Percentiles rank a stretch among this genome's conserved stretches.
Evolutionary conservation across 371 early-diverging fungal species (phyloP).

Genomic region (Batkoa obscura): DNA sequence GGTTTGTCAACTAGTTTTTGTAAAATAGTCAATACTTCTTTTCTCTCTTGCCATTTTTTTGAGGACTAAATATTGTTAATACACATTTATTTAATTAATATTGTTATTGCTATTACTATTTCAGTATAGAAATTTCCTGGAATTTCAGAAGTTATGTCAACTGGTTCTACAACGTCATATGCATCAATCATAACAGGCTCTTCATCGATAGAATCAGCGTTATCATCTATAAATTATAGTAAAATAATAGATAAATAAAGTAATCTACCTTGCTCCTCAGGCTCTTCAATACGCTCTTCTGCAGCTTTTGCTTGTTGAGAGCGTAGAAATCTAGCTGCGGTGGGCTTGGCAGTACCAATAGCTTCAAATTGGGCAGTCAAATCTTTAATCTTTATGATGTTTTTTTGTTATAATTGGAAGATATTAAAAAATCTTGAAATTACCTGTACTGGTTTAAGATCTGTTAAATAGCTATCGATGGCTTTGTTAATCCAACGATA

Average conservation of each 20-base stretch:
- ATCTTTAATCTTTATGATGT: conserved; percentile 48
- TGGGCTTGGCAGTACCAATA: conserved; percentile 40
- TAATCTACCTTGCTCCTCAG: background rate
- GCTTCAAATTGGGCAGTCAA: conserved; percentile 62
- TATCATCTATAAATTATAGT: conserved; percentile 12
- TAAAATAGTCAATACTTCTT: conserved; percentile 69
- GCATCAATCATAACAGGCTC: conserved; percentile 41
- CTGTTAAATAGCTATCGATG: conserved; percentile 33
- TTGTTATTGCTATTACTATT: conserved; percentile 18
- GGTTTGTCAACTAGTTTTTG: conserved; percentile 45
- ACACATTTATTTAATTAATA: background rate
- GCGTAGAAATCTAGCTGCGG: conserved; percentile 48
- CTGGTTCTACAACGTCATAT: conserved; percentile 73
- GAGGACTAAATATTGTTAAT: conserved; percentile 25
- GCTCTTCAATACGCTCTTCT: conserved; percentile 25
- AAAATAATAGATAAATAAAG: background rate
- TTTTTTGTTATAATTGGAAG: conserved; percentile 15
- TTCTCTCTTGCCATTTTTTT: conserved; percentile 89
- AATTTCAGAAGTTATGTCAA: conserved; percentile 70
- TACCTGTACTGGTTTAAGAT: conserved; percentile 66
- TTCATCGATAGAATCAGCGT: conserved; percentile 16
- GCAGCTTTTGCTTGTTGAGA: conserved; percentile 40
- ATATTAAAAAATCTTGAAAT: conserved; percentile 20
- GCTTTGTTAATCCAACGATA: conserved; percentile 68
- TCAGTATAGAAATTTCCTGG: conserved; percentile 55